Evolutionary conservation across 305 asterid species (phyloP).

Genomic region (Fraxinus dipetala): DNA sequence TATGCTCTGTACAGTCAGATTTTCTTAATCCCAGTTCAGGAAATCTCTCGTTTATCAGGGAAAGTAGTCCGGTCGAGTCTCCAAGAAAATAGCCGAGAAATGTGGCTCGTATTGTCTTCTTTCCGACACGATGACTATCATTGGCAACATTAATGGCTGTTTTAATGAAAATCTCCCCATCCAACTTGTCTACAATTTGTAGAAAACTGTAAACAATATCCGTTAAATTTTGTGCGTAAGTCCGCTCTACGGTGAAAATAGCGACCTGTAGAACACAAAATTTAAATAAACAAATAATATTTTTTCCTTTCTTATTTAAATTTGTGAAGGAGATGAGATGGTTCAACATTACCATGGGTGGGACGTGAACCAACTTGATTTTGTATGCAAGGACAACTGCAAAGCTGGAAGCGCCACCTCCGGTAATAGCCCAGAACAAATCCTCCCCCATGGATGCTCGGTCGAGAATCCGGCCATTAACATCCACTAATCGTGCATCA

Average conservation of each 20-base stretch:
- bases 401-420: slow-evolving; percentile 46
- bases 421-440: slow-evolving; percentile 41
- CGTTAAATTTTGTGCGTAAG: slow-evolving; percentile 24
- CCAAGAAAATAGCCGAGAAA: slow-evolving; percentile 22
- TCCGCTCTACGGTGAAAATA: slow-evolving; percentile 17
- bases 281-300: neutral
- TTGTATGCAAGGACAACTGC: slow-evolving; percentile 36
- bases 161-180: slow-evolving; percentile 23
- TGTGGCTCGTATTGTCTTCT: neutral
- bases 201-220: slow-evolving; percentile 15
- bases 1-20: slow-evolving; percentile 25
- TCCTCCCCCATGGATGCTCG: slow-evolving; percentile 40
- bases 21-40: slow-evolving; percentile 23
- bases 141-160: slow-evolving; percentile 22
- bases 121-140: neutral
- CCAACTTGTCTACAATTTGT: slow-evolving; percentile 21
- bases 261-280: slow-evolving; percentile 9
- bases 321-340: neutral
- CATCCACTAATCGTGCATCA: slow-evolving; percentile 36
- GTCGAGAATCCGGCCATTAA: slow-evolving; percentile 19
- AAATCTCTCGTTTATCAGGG: slow-evolving; percentile 14
- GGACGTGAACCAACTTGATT: slow-evolving; percentile 28
- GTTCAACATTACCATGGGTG: slow-evolving; percentile 1
- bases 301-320: neutral
- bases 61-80: slow-evolving; percentile 17